Conservation (phyloP, 345 rosid genomes). For the Balakata baccata region DNA sequence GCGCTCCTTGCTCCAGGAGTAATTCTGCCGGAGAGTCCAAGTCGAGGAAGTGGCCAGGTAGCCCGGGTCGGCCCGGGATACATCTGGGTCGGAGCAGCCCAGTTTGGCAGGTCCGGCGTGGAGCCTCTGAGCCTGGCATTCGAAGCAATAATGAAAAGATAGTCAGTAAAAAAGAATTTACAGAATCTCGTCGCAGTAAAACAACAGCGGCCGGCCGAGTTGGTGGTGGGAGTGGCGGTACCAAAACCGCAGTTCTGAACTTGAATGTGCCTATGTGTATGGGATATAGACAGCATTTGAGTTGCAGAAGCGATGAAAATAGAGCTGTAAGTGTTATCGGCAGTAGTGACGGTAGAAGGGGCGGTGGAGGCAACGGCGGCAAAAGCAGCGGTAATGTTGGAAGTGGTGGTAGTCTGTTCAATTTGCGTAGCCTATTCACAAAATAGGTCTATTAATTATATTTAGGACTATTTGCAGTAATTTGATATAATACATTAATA, state of each 20-base stretch:
- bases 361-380: not conserved
- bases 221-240: not conserved
- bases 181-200: slow-evolving; percentile 29
- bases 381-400: not conserved
- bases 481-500: too few species aligned
- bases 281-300: slow-evolving; percentile 62
- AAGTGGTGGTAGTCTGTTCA: slow-evolving; percentile 40
- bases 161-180: slow-evolving; percentile 20
- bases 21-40: slow-evolving; percentile 64
- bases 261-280: slow-evolving; percentile 57
- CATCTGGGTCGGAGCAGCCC: slow-evolving; percentile 72
- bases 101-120: slow-evolving; percentile 65
- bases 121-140: slow-evolving; percentile 14
- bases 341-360: not conserved
- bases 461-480: too few species aligned
- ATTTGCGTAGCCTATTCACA: slow-evolving; percentile 60
- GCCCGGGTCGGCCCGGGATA: slow-evolving; percentile 65
- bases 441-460: slow-evolving; percentile 42
- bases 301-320: slow-evolving; percentile 53
- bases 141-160: slow-evolving; percentile 26
- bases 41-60: slow-evolving; percentile 59
- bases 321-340: not conserved
- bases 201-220: not conserved
- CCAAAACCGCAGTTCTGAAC: slow-evolving; percentile 40
- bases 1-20: slow-evolving; percentile 82